These are phyloP conservation scores for Brassica hybrid DNA, from an alignment of 441 rosid species.

Conservation along the genomic window DNA sequence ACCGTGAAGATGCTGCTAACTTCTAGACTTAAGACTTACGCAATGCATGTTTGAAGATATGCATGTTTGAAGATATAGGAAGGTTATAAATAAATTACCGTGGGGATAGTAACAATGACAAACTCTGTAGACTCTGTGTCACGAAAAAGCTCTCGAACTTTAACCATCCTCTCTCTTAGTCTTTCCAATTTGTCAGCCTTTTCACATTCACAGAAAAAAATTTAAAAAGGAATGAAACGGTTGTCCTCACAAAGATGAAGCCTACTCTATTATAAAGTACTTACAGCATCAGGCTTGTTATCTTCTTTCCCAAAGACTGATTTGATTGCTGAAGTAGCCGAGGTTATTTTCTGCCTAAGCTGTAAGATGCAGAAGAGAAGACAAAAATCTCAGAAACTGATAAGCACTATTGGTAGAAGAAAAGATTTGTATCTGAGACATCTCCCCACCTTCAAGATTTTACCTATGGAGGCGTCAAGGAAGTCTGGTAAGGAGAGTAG, in stretches of 20 bases:
- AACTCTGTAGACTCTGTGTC: too few relatives aligned
- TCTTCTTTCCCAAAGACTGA: conserved; percentile 78
- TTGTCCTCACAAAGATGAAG: neutral
- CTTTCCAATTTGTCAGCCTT: too few relatives aligned
- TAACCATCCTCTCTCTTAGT: too few relatives aligned
- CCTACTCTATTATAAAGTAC: conserved; percentile 37
- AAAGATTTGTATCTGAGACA: neutral
- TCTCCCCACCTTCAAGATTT: conserved; percentile 78
- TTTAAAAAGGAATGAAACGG: neutral
- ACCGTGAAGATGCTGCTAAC: neutral
- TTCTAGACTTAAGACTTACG: too few relatives aligned
- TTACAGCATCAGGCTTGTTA: conserved; percentile 67
- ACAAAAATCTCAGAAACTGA: conserved; percentile 7
- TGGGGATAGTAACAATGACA: too few relatives aligned
- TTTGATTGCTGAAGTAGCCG: conserved; percentile 77
- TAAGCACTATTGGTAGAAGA: conserved; percentile 10
- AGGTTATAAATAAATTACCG: too few relatives aligned
- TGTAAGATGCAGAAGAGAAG: conserved; percentile 41
- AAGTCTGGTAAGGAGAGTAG: conserved; percentile 94
- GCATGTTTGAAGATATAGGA: too few relatives aligned
- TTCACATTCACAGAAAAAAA: conserved; percentile 32
- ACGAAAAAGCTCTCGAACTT: too few relatives aligned
- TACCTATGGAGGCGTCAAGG: conserved; percentile 93
- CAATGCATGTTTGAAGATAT: too few relatives aligned
- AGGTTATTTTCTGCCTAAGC: conserved; percentile 87